Evolutionary conservation across 2,329 filamentous ascomycete genomes (phyloP).

Genomic region (Penicillium polonicum): DNA sequence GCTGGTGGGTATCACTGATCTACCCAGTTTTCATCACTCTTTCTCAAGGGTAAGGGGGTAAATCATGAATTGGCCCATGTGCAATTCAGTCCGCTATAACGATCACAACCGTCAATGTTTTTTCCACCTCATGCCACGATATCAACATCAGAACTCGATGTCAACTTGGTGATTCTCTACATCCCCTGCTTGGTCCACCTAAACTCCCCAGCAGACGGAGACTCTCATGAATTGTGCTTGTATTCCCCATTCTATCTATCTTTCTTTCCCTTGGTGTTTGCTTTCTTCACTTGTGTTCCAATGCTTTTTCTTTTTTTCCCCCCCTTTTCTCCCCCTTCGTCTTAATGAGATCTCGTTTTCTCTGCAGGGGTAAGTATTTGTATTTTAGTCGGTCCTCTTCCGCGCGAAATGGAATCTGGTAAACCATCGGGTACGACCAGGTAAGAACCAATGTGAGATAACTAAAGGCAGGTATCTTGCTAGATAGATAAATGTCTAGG

Average conservation of each 20-base stretch:
- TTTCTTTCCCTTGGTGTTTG: constrained; percentile 19
- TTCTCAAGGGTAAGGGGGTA: constrained; percentile 37
- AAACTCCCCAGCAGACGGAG: constrained; percentile 1
- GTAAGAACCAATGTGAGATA: constrained; percentile 37
- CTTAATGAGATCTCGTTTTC: constrained; percentile 21
- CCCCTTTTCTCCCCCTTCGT: constrained; percentile 28
- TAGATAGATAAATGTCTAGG: constrained; percentile 13
- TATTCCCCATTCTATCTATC: constrained; percentile 28
- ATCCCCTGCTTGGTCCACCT: background rate
- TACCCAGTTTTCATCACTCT: constrained; percentile 27
- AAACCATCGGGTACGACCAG: constrained; percentile 44
- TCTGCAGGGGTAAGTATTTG: constrained; percentile 42
- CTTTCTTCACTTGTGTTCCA: constrained; percentile 25
- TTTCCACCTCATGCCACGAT: background rate
- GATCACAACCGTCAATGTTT: constrained; percentile 4
- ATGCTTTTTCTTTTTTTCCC: constrained; percentile 35
- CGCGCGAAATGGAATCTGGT: constrained; percentile 14
- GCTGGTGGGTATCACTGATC: constrained; percentile 47
- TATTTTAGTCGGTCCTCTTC: constrained; percentile 37
- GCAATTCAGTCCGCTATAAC: constrained; percentile 32
- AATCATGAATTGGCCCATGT: constrained; percentile 25
- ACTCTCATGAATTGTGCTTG: constrained; percentile 18
- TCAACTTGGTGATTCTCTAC: background rate
- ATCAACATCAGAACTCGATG: background rate
- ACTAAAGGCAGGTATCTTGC: constrained; percentile 25